Conservation (phyloP, 257 asterid species). For the Nemophila menziesii region DNA sequence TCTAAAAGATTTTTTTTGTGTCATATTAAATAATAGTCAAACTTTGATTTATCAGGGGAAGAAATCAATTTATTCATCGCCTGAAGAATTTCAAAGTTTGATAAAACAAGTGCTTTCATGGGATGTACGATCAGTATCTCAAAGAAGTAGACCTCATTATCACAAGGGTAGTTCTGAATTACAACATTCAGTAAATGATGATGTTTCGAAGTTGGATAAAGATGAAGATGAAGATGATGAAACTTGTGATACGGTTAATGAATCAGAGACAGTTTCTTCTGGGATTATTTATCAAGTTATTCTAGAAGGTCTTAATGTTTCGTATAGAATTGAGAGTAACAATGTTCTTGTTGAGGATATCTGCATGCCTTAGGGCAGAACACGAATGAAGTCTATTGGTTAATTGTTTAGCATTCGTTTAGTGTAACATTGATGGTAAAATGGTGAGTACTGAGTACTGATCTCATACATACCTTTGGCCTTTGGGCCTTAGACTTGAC, state of each 20-base stretch:
- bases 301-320: slow-evolving; percentile 58
- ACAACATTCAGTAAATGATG: slow-evolving; percentile 5
- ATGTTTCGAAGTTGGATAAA: slow-evolving; percentile 9
- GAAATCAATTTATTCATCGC: slow-evolving; percentile 55
- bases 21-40: not conserved
- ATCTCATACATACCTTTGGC: too few relatives aligned
- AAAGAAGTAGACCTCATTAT: slow-evolving; percentile 45
- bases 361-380: too few relatives aligned
- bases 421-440: too few relatives aligned
- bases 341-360: slow-evolving; percentile 57
- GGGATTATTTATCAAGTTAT: slow-evolving; percentile 47
- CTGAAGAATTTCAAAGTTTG: slow-evolving; percentile 48
- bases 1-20: not conserved
- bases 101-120: slow-evolving; percentile 49
- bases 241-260: slow-evolving; percentile 20
- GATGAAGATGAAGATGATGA: slow-evolving; percentile 22
- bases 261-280: slow-evolving; percentile 9
- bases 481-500: too few relatives aligned
- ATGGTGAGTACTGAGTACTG: too few relatives aligned
- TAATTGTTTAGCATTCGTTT: too few relatives aligned
- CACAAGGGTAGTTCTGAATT: slow-evolving; percentile 9
- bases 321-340: slow-evolving; percentile 50
- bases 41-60: slow-evolving; percentile 27
- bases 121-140: slow-evolving; percentile 50
- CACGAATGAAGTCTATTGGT: too few relatives aligned